A percentile compares a stretch with the other conserved stretches of the same genome.
phyloP scores from a whole-genome alignment of 495 filamentous ascomycete species.

The Penicillium malachiteum region DNA sequence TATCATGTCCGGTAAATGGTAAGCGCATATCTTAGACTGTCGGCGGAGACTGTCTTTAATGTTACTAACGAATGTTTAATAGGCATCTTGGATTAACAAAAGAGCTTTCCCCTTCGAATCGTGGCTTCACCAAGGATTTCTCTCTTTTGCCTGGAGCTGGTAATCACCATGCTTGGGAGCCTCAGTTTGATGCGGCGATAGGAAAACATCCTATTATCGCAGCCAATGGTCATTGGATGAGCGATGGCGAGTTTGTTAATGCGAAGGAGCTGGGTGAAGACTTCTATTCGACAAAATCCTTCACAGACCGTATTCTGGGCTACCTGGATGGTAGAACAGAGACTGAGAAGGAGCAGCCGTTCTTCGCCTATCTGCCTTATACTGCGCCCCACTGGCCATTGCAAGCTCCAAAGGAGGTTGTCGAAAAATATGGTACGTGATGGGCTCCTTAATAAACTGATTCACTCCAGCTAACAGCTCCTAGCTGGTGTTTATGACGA shows the following conservation, averaged over 20 bases:
- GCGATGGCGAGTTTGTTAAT: background rate
- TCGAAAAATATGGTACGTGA: slow-evolving; percentile 27
- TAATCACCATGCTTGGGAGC: slow-evolving; percentile 53
- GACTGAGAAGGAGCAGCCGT: slow-evolving; percentile 36
- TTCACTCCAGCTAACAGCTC: background rate
- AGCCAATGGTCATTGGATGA: slow-evolving; percentile 5
- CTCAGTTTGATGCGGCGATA: slow-evolving; percentile 21
- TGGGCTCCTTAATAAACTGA: background rate
- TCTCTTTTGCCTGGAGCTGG: slow-evolving; percentile 36
- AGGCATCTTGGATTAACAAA: background rate
- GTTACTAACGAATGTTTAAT: background rate
- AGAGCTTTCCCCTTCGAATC: background rate
- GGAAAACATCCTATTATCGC: background rate
- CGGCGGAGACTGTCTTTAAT: no score
- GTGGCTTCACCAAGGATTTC: slow-evolving; percentile 21
- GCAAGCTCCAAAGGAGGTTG: slow-evolving; percentile 31
- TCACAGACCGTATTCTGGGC: slow-evolving; percentile 35
- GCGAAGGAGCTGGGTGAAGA: slow-evolving; percentile 33
- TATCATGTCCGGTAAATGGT: slow-evolving; percentile 53
- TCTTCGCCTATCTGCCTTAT: slow-evolving; percentile 43
- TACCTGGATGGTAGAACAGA: slow-evolving; percentile 40
- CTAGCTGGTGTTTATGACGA: slow-evolving; percentile 34
- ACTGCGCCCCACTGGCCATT: slow-evolving; percentile 46
- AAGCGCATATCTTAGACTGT: background rate
- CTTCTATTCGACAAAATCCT: slow-evolving; percentile 42